Evolutionary conservation across 2,329 filamentous ascomycete species (phyloP).

Genomic region (Phyllosticta ampelicida): DNA sequence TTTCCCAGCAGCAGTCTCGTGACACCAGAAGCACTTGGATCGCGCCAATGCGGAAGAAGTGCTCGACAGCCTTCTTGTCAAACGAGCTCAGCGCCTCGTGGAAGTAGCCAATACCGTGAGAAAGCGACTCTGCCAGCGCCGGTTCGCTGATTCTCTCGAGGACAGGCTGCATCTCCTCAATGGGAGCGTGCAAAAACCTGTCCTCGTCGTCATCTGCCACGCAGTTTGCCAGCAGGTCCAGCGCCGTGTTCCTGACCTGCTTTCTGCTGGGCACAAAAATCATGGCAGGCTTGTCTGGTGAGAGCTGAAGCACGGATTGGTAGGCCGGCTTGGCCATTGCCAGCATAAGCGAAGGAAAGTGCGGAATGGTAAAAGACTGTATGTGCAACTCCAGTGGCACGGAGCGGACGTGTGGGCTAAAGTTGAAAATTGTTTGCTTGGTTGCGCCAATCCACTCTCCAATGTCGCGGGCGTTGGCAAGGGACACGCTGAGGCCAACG

Average conservation of each 20-base stretch:
- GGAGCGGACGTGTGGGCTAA: slow-evolving; percentile 82
- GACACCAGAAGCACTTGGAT: slow-evolving; percentile 76
- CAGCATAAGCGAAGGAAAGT: slow-evolving; percentile 96
- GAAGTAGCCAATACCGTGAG: slow-evolving; percentile 93
- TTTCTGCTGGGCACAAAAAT: slow-evolving; percentile 90
- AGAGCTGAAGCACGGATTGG: slow-evolving; percentile 76
- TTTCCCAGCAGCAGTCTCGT: slow-evolving; percentile 91
- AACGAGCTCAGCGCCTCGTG: slow-evolving; percentile 83
- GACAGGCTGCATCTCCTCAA: slow-evolving; percentile 71
- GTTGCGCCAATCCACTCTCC: slow-evolving; percentile 97
- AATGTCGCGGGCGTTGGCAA: slow-evolving; percentile 86
- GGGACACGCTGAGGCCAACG: slow-evolving; percentile 78
- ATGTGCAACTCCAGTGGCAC: slow-evolving; percentile 88
- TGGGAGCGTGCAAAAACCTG: slow-evolving; percentile 77
- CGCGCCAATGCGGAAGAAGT: slow-evolving; percentile 79
- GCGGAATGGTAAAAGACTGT: slow-evolving; percentile 89
- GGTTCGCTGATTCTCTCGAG: slow-evolving; percentile 76
- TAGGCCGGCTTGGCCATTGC: slow-evolving; percentile 97
- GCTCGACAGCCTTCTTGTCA: slow-evolving; percentile 88
- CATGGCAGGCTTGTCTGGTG: slow-evolving; percentile 78
- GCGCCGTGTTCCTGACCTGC: slow-evolving; percentile 76
- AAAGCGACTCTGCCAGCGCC: slow-evolving; percentile 76
- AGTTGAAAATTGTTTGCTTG: slow-evolving; percentile 98
- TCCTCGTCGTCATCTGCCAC: slow-evolving; percentile 86
- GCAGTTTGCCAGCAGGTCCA: slow-evolving; percentile 80